phyloP scores from a whole-genome alignment of 73 alveolate species.

The Tetrahymena borealis region DNA sequence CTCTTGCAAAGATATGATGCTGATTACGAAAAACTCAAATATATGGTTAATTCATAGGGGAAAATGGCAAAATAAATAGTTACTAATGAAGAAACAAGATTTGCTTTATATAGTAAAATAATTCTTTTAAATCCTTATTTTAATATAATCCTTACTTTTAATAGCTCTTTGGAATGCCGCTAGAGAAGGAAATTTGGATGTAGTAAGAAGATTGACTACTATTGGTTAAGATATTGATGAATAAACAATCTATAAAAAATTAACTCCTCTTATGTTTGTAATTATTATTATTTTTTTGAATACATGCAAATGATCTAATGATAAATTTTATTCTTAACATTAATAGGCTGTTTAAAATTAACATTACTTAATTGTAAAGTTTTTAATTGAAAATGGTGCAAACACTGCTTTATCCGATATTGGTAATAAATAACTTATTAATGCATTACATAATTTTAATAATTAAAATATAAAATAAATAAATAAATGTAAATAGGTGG shows the following conservation, averaged over 20 bases:
- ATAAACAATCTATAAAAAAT: conserved; percentile 31
- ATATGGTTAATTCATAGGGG: conserved; percentile 55
- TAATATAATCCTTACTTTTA: not conserved
- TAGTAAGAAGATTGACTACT: conserved; percentile 43
- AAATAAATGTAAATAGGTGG: not conserved
- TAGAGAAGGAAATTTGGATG: conserved; percentile 59
- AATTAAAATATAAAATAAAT: not conserved
- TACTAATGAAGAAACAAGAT: conserved; percentile 60
- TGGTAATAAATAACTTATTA: too few relatives aligned
- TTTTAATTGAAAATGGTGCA: not conserved
- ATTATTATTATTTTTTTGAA: not conserved
- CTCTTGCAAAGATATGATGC: conserved; percentile 14
- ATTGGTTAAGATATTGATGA: conserved; percentile 50
- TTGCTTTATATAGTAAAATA: conserved; percentile 44
- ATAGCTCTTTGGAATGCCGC: conserved; percentile 64
- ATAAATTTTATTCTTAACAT: too few relatives aligned
- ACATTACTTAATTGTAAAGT: not conserved
- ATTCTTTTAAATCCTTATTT: not conserved
- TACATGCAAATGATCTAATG: too few relatives aligned
- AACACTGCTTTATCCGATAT: not conserved
- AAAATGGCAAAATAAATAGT: conserved; percentile 46
- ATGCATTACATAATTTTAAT: too few relatives aligned
- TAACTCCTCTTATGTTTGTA: conserved; percentile 34
- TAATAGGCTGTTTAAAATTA: not conserved
- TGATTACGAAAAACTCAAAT: conserved; percentile 18